phyloP scores from a whole-genome alignment of 2,329 filamentous ascomycete genomes.

The Aschersonia sp. region DNA sequence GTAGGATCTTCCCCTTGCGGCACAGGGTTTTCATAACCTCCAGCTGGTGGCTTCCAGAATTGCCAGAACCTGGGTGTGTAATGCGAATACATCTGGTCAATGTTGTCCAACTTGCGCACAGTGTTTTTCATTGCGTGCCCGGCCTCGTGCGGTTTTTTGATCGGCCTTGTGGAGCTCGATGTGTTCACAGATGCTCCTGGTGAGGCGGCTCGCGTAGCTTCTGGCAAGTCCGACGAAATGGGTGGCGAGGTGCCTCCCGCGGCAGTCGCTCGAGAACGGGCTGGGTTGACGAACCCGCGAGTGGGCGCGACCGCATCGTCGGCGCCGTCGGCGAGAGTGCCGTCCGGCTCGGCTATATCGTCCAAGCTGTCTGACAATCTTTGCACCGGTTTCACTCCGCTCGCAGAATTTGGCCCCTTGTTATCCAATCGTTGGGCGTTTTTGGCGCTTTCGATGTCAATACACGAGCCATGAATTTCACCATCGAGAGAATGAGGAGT shows the following conservation, averaged over 20 bases:
- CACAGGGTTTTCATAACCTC: constrained; percentile 45
- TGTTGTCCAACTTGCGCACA: constrained; percentile 32
- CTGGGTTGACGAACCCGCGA: constrained; percentile 33
- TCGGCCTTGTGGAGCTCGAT: constrained; percentile 19
- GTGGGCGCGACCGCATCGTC: constrained; percentile 38
- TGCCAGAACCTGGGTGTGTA: constrained; percentile 40
- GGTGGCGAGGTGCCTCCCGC: constrained; percentile 7
- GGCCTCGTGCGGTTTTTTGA: constrained; percentile 1
- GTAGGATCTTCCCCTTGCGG: constrained; percentile 33
- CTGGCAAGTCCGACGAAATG: constrained; percentile 14
- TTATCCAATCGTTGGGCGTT: too few species aligned
- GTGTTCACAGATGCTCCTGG: constrained; percentile 23
- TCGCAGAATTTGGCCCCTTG: neutral
- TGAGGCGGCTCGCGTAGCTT: constrained; percentile 18
- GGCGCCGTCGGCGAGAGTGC: constrained; percentile 32
- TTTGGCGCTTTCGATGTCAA: too few species aligned
- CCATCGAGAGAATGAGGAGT: constrained; percentile 35
- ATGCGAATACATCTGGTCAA: constrained; percentile 32
- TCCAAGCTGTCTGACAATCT: constrained; percentile 37
- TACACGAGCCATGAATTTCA: too few species aligned
- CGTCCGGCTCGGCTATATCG: constrained; percentile 24
- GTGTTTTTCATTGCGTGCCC: constrained; percentile 27
- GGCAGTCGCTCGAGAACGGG: constrained; percentile 6
- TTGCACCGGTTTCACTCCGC: constrained; percentile 19
- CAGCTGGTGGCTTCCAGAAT: constrained; percentile 50